Conservation (phyloP, 2,329 filamentous ascomycete species). For the Xylariaceae sp. region DNA sequence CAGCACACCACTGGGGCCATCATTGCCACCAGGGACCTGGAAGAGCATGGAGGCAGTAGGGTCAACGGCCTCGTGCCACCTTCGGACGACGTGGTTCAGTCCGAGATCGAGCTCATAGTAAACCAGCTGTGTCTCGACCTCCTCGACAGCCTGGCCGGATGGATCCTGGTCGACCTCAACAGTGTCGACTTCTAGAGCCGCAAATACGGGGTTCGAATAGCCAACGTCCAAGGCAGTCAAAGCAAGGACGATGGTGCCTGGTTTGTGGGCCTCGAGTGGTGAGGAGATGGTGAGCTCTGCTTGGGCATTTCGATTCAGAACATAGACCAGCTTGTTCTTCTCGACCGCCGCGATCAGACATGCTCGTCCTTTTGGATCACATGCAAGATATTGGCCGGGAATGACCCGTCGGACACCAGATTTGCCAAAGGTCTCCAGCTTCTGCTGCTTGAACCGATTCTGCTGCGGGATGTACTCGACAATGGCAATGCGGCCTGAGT, state of each 20-base stretch:
- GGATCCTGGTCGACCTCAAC: slow-evolving; percentile 86
- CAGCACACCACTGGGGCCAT: slow-evolving; percentile 89
- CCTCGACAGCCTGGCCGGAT: slow-evolving; percentile 72
- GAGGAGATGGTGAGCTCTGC: slow-evolving; percentile 96
- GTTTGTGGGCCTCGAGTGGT: slow-evolving; percentile 90
- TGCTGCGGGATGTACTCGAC: slow-evolving; percentile 83
- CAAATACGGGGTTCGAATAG: slow-evolving; percentile 96
- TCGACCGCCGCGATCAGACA: slow-evolving; percentile 91
- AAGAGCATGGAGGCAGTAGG: slow-evolving; percentile 85
- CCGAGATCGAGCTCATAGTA: slow-evolving; percentile 98
- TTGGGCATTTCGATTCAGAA: slow-evolving; percentile 90
- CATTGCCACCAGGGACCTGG: slow-evolving; percentile 88
- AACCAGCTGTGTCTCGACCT: slow-evolving; percentile 83
- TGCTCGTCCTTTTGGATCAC: slow-evolving; percentile 91
- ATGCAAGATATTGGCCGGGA: slow-evolving; percentile 91
- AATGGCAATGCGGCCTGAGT: slow-evolving; percentile 91
- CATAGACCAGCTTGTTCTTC: slow-evolving; percentile 99
- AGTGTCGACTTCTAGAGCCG: slow-evolving; percentile 90
- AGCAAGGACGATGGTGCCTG: slow-evolving; percentile 83
- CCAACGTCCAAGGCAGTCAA: slow-evolving; percentile 88
- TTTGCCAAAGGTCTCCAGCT: slow-evolving; percentile 97
- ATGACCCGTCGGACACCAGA: slow-evolving; percentile 90
- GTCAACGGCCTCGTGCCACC: slow-evolving; percentile 93
- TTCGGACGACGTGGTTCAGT: slow-evolving; percentile 92
- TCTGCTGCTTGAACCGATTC: slow-evolving; percentile 82